These are phyloP conservation scores for Clathrospora elynae DNA, from an alignment of 2,329 filamentous ascomycete genomes.

Conservation along the genomic window DNA sequence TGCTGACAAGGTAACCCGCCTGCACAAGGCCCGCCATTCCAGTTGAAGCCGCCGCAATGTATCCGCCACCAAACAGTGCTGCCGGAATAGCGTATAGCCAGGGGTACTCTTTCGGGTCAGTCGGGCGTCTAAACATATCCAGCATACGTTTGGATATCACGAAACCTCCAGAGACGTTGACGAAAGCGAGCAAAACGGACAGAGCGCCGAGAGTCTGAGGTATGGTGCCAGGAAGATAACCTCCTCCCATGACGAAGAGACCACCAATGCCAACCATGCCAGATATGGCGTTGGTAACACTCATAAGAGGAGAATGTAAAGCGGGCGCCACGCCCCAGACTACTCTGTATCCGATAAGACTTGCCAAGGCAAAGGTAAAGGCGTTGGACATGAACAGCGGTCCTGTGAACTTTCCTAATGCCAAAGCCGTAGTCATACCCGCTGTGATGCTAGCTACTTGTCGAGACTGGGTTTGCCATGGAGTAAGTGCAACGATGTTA, in stretches of 20 bases:
- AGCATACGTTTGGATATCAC: slow-evolving; percentile 93
- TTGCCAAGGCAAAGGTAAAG: slow-evolving; percentile 82
- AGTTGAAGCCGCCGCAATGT: slow-evolving; percentile 76
- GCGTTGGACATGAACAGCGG: slow-evolving; percentile 87
- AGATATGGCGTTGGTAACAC: slow-evolving; percentile 89
- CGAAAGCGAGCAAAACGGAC: slow-evolving; percentile 83
- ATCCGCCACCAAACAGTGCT: slow-evolving; percentile 78
- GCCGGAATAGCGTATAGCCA: slow-evolving; percentile 85
- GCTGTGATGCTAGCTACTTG: slow-evolving; percentile 76
- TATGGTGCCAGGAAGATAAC: slow-evolving; percentile 64
- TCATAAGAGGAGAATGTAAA: slow-evolving; percentile 88
- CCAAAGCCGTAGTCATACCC: slow-evolving; percentile 76
- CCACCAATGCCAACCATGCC: slow-evolving; percentile 88
- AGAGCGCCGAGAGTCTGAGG: slow-evolving; percentile 77
- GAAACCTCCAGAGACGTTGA: slow-evolving; percentile 87
- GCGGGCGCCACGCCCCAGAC: slow-evolving; percentile 87
- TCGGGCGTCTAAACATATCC: slow-evolving; percentile 68
- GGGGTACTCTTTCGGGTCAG: slow-evolving; percentile 84
- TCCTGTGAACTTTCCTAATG: slow-evolving; percentile 76
- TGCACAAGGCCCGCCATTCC: slow-evolving; percentile 84
- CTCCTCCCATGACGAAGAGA: slow-evolving; percentile 86
- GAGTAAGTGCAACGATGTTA: slow-evolving; percentile 71
- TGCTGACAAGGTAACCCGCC: slow-evolving; percentile 84
- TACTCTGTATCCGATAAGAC: slow-evolving; percentile 83
- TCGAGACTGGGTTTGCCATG: slow-evolving; percentile 78